phyloP scores from a whole-genome alignment of 164 flowering plant species.

The Liquidambar formosana region DNA sequence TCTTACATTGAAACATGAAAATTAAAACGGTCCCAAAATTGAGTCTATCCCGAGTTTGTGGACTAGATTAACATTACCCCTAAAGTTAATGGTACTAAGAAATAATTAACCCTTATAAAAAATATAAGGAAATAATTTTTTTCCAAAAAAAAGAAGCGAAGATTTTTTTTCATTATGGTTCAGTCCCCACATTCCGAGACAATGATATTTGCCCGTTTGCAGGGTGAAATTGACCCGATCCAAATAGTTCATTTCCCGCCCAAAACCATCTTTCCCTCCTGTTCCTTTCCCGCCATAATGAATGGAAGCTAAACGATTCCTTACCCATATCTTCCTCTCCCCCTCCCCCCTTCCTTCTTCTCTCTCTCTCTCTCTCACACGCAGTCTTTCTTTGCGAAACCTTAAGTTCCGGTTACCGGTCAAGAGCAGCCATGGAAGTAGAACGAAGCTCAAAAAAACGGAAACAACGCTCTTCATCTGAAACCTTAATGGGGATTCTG shows the following conservation, averaged over 20 bases:
- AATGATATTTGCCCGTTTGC: no score
- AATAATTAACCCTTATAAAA: no score
- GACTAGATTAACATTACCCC: no score
- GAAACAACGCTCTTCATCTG: conserved; percentile 3
- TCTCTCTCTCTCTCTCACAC: conserved; percentile 11
- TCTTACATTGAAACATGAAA: no score
- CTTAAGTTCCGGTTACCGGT: background rate
- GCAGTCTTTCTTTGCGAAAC: background rate
- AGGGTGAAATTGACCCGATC: background rate
- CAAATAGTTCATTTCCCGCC: background rate
- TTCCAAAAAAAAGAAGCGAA: no score
- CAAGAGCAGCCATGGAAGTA: conserved; percentile 13
- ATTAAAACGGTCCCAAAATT: no score
- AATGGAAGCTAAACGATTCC: background rate
- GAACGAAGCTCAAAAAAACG: conserved; percentile 20
- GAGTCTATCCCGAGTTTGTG: no score
- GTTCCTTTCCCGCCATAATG: conserved; percentile 14
- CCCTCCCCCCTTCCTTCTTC: background rate
- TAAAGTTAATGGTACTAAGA: no score
- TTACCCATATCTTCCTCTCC: conserved; percentile 9
- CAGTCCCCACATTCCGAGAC: no score
- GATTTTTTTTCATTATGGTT: no score
- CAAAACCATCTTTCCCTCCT: background rate
- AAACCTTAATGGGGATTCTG: conserved; percentile 13
- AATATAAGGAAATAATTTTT: no score